Evolutionary conservation across 768 basidiomycete species (phyloP).

Genomic region (Lactarius evosmus): DNA sequence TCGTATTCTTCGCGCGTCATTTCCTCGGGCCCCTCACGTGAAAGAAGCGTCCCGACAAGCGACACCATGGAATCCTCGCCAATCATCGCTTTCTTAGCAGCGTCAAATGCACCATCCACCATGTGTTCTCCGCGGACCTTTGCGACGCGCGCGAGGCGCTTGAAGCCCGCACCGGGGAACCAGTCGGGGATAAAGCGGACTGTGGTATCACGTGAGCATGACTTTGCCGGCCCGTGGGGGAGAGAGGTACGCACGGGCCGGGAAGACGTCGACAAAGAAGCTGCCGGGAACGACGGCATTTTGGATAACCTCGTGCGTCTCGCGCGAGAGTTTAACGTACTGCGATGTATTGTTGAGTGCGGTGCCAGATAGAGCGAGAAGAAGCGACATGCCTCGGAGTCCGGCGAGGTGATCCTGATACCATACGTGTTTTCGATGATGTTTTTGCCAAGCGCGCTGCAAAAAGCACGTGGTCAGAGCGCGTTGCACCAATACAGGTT

Average conservation of each 20-base stretch:
- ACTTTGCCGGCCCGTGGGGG: background rate
- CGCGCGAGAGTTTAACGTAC: slow-evolving; percentile 26
- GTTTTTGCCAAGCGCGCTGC: slow-evolving; percentile 26
- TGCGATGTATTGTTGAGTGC: background rate
- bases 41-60: slow-evolving; percentile 24
- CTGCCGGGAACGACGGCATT: slow-evolving; percentile 28
- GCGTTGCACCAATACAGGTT: too few relatives aligned
- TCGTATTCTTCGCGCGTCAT: slow-evolving; percentile 28
- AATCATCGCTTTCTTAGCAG: slow-evolving; percentile 23
- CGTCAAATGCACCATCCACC: slow-evolving; percentile 24
- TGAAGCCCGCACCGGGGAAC: slow-evolving; percentile 29
- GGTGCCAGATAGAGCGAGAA: background rate
- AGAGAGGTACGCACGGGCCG: slow-evolving; percentile 11
- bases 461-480: slow-evolving; percentile 20
- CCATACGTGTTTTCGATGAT: slow-evolving; percentile 28
- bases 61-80: slow-evolving; percentile 24
- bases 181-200: slow-evolving; percentile 26
- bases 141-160: slow-evolving; percentile 25
- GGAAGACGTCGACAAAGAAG: slow-evolving; percentile 27
- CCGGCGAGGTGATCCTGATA: slow-evolving; percentile 23
- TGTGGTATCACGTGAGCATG: slow-evolving; percentile 14
- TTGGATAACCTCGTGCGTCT: slow-evolving; percentile 27
- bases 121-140: slow-evolving; percentile 26
- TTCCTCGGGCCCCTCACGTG: slow-evolving; percentile 20
- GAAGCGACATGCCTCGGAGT: slow-evolving; percentile 14